Evolutionary conservation across 768 basidiomycete species (phyloP), one percentile per base, ranked within the genome.

Genomic region (Boletus rubescentipes): DNA sequence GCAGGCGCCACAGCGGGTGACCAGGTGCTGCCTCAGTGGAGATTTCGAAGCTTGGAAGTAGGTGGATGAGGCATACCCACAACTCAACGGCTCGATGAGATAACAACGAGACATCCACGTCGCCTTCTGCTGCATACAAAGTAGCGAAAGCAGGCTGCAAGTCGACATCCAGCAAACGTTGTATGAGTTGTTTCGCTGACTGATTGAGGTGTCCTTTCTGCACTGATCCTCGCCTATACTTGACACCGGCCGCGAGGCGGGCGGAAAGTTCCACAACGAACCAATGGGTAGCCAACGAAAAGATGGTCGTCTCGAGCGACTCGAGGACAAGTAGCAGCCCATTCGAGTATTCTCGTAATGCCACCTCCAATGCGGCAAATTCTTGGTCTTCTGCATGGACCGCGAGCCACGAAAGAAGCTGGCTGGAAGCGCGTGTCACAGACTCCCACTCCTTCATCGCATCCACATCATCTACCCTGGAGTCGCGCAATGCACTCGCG

Each of bases 61-160:
- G 61, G 59, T 91, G 83, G 34, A 89, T 75, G 20, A 93, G 62
- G 35, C 81, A 82, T 44, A 91, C 75, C 94, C 93, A 96, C 16
- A 87, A 59, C 61, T 92, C 87, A 2, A 81, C 76, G 1, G 78
- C 74, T 39, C 73, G 75, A 57, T 78, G 72, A 12, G 73, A 57
- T 40, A 79, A 57, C 35, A 70, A 65, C 30, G 72, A 66, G 21
- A 70, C 71, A 57, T 78, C 75, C 5, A 58, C 52, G 16, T 64
- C 55, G 31, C 39, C 47, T 42, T 61, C 60, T n/a, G 63, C 50
- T 37, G 55, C 54, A 39, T 45, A 44, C 39, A 72, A 55, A 15
- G 58, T 42, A 18, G 46, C 42, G 42, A 72, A 59, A 30, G 58
- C 49, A 0, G 59, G 48, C 34, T 79, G 75, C 42, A 89, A 64